Percentiles rank a stretch among this genome's conserved stretches.
Conservation (phyloP, 2,329 filamentous ascomycete species). For the Lasiodiplodia gonubiensis region DNA sequence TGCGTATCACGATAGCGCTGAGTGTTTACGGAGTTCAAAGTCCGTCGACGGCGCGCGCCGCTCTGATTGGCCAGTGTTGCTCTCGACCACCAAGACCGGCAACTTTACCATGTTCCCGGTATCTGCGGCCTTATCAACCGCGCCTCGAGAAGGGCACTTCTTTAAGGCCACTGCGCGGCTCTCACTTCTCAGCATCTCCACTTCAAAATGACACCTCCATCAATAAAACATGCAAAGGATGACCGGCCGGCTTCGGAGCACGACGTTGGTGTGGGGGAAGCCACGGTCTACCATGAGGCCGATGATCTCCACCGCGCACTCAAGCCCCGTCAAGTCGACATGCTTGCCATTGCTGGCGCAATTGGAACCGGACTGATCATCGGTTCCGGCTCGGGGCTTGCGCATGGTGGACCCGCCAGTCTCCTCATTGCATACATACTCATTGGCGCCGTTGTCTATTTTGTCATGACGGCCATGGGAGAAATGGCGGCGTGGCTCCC, state of each 20-base stretch:
- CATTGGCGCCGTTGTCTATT: conserved; percentile 73
- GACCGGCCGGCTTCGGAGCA: background rate
- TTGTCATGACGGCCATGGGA: conserved; percentile 68
- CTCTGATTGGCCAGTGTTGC: background rate
- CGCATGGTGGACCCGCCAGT: conserved; percentile 50
- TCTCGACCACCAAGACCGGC: background rate
- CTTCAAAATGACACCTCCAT: background rate
- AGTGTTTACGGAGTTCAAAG: background rate
- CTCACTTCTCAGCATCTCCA: no score
- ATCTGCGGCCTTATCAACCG: background rate
- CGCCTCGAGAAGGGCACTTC: no score
- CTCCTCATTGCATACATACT: conserved; percentile 54
- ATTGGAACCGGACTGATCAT: conserved; percentile 30
- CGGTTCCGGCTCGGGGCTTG: conserved; percentile 25
- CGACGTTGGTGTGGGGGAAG: background rate
- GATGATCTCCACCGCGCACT: background rate
- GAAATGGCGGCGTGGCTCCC: conserved; percentile 81
- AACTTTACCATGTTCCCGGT: background rate
- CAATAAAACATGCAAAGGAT: background rate
- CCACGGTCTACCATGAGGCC: background rate
- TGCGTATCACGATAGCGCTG: background rate
- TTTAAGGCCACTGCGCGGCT: background rate
- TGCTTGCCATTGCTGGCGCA: conserved; percentile 26
- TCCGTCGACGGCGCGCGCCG: background rate
- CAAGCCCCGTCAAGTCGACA: conserved; percentile 8